A percentile compares a stretch with the other conserved stretches of the same genome.
Conservation (phyloP, 305 asterid genomes). For the Fraxinus greggii region DNA sequence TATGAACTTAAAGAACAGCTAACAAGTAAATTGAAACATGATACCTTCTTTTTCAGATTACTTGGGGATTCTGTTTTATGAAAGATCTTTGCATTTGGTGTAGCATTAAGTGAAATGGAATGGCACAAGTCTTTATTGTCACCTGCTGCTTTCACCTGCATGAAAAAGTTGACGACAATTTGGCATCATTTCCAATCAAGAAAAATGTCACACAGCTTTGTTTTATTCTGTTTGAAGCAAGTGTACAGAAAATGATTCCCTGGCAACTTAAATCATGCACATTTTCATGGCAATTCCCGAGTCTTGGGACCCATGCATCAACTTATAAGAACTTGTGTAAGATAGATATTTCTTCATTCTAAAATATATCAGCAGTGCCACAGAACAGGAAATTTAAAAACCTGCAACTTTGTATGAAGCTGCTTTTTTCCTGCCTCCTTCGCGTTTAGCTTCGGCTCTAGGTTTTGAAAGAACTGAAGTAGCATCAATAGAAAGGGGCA, state of each 20-base stretch:
- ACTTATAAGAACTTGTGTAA: background rate
- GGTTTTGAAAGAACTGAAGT: slow-evolving; percentile 63
- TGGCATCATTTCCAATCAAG: slow-evolving; percentile 6
- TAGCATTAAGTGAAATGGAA: slow-evolving; percentile 28
- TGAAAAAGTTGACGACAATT: slow-evolving; percentile 9
- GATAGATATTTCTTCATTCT: background rate
- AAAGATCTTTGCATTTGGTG: slow-evolving; percentile 33
- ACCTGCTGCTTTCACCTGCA: slow-evolving; percentile 51
- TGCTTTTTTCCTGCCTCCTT: slow-evolving; percentile 45
- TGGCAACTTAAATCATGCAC: background rate
- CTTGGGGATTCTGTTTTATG: slow-evolving; percentile 26
- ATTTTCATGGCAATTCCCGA: background rate
- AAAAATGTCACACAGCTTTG: background rate
- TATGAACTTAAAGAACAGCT: background rate
- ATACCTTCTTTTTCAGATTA: slow-evolving; percentile 51
- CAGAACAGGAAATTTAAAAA: slow-evolving; percentile 16
- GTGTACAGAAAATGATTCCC: background rate
- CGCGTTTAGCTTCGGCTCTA: slow-evolving; percentile 51
- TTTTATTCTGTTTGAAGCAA: background rate
- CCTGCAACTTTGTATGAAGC: slow-evolving; percentile 54
- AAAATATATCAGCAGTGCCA: background rate
- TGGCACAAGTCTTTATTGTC: slow-evolving; percentile 28
- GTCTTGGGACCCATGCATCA: background rate
- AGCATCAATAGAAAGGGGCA: background rate
- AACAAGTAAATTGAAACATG: slow-evolving; percentile 6